A percentile compares a stretch with the other conserved stretches of the same genome.
phyloP scores from a whole-genome alignment of 495 filamentous ascomycete genomes.

The Darksidea phi region DNA sequence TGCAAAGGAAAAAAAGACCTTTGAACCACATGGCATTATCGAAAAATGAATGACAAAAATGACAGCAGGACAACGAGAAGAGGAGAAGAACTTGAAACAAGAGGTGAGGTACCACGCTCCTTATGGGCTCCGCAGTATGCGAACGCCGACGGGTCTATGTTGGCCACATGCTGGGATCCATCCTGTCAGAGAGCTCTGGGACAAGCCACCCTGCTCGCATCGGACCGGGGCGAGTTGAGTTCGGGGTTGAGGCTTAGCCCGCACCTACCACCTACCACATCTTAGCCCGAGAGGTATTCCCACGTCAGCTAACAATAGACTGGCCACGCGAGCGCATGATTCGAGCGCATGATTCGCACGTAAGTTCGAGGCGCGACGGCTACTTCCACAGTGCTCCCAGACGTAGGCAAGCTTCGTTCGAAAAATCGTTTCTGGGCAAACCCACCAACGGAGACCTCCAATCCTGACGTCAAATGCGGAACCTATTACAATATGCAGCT shows the following conservation, averaged over 20 bases:
- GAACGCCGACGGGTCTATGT: conserved; percentile 28
- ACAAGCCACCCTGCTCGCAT: conserved; percentile 14
- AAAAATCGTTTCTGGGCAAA: too few species aligned
- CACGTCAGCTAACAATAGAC: conserved; percentile 36
- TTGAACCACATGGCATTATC: conserved; percentile 39
- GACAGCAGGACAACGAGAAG: conserved; percentile 20
- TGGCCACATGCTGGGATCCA: conserved; percentile 21
- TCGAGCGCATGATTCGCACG: not conserved
- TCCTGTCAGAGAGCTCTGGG: conserved; percentile 25
- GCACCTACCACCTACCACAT: conserved; percentile 4
- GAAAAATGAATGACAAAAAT: conserved; percentile 31
- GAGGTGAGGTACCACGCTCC: conserved; percentile 20
- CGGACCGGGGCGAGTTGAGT: conserved; percentile 10
- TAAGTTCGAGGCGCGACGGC: not conserved
- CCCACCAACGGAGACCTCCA: too few species aligned
- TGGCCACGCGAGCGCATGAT: not conserved
- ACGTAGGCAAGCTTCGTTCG: too few species aligned
- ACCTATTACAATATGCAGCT: too few species aligned
- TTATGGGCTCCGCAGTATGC: conserved; percentile 15
- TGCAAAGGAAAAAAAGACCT: conserved; percentile 23
- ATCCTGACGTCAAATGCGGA: too few species aligned
- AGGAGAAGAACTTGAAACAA: conserved; percentile 27
- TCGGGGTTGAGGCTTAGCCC: conserved; percentile 31
- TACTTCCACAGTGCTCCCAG: too few species aligned
- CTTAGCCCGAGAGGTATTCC: conserved; percentile 14